A percentile compares a stretch with the other conserved stretches of the same genome.
These are phyloP conservation scores for Cyclaneusma minus DNA, from an alignment of 2,329 filamentous ascomycete genomes.

Conservation along the genomic window DNA sequence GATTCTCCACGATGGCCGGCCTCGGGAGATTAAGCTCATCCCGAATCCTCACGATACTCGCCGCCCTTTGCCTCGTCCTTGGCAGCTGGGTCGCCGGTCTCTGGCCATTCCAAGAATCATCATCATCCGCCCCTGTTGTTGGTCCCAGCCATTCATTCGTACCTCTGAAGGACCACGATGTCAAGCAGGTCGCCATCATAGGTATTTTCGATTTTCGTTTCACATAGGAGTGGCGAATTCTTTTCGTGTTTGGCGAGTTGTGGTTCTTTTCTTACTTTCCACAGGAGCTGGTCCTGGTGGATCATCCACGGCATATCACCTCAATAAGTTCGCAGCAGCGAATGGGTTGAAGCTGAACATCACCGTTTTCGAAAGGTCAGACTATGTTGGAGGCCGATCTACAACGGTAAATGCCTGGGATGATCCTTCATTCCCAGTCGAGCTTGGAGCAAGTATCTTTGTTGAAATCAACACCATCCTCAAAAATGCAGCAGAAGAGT, in stretches of 20 bases:
- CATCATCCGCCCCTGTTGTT: no score
- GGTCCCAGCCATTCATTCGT: no score
- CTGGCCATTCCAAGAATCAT: slow-evolving; percentile 14
- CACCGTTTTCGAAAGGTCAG: slow-evolving; percentile 71
- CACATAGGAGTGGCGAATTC: no score
- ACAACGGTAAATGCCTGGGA: slow-evolving; percentile 70
- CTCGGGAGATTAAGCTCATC: no score
- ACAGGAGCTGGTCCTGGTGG: slow-evolving; percentile 80
- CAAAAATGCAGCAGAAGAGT: slow-evolving; percentile 52
- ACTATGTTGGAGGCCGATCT: slow-evolving; percentile 69
- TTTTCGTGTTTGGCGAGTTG: no score
- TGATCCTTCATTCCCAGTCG: slow-evolving; percentile 52
- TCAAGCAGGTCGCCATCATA: slow-evolving; percentile 18
- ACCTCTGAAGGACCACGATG: slow-evolving; percentile 9
- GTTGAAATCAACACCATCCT: slow-evolving; percentile 74
- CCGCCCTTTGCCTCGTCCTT: slow-evolving; percentile 9
- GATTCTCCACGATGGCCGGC: no score
- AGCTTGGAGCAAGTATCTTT: slow-evolving; percentile 87
- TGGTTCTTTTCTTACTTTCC: slow-evolving; percentile 1
- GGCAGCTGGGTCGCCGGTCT: slow-evolving; percentile 11
- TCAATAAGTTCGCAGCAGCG: slow-evolving; percentile 53
- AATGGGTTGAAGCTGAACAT: slow-evolving; percentile 51
- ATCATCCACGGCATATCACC: slow-evolving; percentile 71
- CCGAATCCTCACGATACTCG: no score
- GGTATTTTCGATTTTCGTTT: slow-evolving; percentile 9